A percentile compares a stretch with the other conserved stretches of the same genome.
Evolutionary conservation across 78 protist species (phyloP).

Genomic region (Isochrysis galbana): DNA sequence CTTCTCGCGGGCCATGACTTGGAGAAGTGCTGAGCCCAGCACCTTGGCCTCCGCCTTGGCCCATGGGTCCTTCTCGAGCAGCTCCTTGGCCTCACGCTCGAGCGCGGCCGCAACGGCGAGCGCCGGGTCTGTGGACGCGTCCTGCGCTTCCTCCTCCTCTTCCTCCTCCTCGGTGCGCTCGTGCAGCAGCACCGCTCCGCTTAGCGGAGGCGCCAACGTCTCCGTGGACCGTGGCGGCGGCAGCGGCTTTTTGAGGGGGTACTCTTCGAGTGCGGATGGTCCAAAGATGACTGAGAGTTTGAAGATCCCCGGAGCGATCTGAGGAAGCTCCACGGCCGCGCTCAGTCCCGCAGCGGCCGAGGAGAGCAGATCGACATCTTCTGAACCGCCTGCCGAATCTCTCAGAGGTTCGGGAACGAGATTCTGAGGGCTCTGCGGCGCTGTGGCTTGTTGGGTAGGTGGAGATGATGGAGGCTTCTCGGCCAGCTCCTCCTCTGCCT

Average conservation of each 20-base stretch:
- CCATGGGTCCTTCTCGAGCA: neutral
- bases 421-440: neutral
- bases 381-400: too few species aligned
- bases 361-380: neutral
- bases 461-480: neutral
- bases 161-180: too few species aligned
- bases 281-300: neutral
- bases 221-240: too few species aligned
- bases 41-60: neutral
- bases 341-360: neutral
- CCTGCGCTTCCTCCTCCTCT: too few species aligned
- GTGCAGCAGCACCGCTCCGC: too few species aligned
- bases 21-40: neutral
- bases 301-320: neutral
- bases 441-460: neutral
- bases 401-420: neutral
- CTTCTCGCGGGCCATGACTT: too few species aligned
- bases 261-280: too few species aligned
- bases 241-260: too few species aligned
- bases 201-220: too few species aligned
- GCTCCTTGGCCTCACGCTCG: neutral
- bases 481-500: neutral
- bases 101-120: neutral
- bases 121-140: too few species aligned
- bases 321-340: neutral